phyloP scores from a whole-genome alignment of 2,329 filamentous ascomycete genomes.

The Penicillium crustosum region DNA sequence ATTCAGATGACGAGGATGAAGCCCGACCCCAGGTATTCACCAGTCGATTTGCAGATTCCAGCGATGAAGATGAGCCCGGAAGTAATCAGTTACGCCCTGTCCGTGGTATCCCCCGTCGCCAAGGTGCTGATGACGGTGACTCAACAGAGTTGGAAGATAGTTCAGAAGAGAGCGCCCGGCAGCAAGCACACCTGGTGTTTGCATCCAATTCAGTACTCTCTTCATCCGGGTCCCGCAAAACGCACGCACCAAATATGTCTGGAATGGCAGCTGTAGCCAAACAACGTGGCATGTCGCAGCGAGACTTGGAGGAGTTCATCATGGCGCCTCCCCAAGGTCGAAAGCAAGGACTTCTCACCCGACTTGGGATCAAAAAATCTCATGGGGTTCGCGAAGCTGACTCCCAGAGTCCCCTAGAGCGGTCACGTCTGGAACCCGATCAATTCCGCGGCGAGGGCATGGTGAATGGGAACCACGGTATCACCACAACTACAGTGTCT shows the following conservation, averaged over 20 bases:
- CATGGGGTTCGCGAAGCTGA: constrained; percentile 54
- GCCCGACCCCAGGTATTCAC: constrained; percentile 41
- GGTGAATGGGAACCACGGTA: constrained; percentile 13
- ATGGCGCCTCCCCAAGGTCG: constrained; percentile 31
- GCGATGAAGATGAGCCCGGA: constrained; percentile 62
- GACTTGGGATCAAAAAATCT: constrained; percentile 33
- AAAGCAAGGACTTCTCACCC: constrained; percentile 34
- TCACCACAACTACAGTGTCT: constrained; percentile 24
- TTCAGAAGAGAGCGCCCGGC: constrained; percentile 51
- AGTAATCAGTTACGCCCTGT: constrained; percentile 52
- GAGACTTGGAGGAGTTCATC: constrained; percentile 37
- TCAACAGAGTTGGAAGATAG: constrained; percentile 63
- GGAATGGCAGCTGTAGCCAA: constrained; percentile 37
- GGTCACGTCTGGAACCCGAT: constrained; percentile 53
- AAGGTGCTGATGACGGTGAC: constrained; percentile 60
- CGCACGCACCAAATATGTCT: constrained; percentile 38
- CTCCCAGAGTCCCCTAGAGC: constrained; percentile 60
- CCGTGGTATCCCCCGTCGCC: constrained; percentile 59
- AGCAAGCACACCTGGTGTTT: constrained; percentile 28
- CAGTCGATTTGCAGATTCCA: constrained; percentile 70
- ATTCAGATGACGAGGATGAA: constrained; percentile 60
- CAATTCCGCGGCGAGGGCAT: constrained; percentile 28
- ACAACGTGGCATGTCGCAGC: constrained; percentile 58
- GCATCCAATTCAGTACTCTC: constrained; percentile 24
- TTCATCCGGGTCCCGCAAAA: constrained; percentile 28